Base-by-base conservation (phyloP, 768 basidiomycete species). In the Daedalea quercina region DNA sequence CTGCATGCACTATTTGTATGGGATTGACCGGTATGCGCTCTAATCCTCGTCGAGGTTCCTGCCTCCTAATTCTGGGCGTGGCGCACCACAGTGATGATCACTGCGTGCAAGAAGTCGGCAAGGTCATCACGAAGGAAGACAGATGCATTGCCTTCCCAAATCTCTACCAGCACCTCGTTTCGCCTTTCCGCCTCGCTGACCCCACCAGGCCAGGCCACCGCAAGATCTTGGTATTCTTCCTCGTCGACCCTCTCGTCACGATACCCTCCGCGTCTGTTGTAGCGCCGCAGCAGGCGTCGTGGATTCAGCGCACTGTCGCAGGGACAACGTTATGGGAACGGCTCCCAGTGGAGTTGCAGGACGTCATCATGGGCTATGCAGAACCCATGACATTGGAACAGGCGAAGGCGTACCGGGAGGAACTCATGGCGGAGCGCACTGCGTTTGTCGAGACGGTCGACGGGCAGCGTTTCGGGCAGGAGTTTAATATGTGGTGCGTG, bases 201-300 rank as follows among this genome's bases (percentile, higher is more conserved):
- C 49, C 53, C 1, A 57, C 65, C n/a, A 64, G 65, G 51, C 70
- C 70, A 0, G 73, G 72, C 6, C 63, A 69, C 49, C 64, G 70
- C 26, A 74, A 70, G 54, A 73, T 73, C 23, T 56, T 73, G 28
- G 64, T 63, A 2, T 56, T 73, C 37, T 70, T 69, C 60, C 67
- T 73, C 46, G 66, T 72, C 50, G 69, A 74, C 46, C 73, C 73
- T 2, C 54, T 59, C 8, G 47, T 59, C 11, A 46, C 54, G 0
- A 59, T 71, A 9, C 61, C 62, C 17, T 68, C 68, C 1, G 68
- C 72, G 0, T 61, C 65, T 1, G 54, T 57, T 17, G 60, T 71
- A 13, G 59, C 65, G 2, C 65, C 65, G 1, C 72, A 71, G 56
- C 70, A 69, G 45, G 31, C 17, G 1, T 60, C 65, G 1, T 68